These are phyloP conservation scores for Trapa incisa DNA, from an alignment of 345 rosid species.

Conservation along the genomic window DNA sequence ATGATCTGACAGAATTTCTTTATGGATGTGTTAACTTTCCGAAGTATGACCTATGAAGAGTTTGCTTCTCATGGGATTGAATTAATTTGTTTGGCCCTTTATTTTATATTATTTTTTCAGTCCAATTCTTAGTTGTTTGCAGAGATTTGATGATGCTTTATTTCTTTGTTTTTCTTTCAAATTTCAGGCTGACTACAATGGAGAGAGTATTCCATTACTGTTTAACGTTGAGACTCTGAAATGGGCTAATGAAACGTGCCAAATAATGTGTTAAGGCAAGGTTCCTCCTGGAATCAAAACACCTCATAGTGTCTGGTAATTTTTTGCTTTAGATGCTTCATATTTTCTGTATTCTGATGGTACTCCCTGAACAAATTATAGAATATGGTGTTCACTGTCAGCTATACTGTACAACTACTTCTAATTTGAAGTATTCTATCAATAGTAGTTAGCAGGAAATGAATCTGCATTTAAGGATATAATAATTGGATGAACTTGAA, in stretches of 20 bases:
- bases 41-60: too few relatives aligned
- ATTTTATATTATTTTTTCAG: not conserved
- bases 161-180: not conserved
- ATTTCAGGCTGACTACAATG: constrained; percentile 51
- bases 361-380: not conserved
- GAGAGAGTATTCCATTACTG: constrained; percentile 51
- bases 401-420: not conserved
- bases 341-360: constrained; percentile 1
- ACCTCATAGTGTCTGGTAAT: constrained; percentile 87
- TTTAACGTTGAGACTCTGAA: constrained; percentile 76
- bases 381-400: not conserved
- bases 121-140: not conserved
- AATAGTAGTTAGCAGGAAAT: not conserved
- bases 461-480: not conserved
- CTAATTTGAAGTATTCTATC: not conserved
- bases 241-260: constrained; percentile 66
- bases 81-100: too few relatives aligned
- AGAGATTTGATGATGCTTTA: not conserved
- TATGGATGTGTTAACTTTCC: not conserved
- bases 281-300: constrained; percentile 78
- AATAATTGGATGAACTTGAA: too few relatives aligned
- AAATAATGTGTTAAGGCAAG: constrained; percentile 42
- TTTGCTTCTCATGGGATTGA: too few relatives aligned
- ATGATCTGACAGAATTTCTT: not conserved
- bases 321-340: constrained; percentile 8